phyloP scores from a whole-genome alignment of 345 rosid species.

The Draba incana region DNA sequence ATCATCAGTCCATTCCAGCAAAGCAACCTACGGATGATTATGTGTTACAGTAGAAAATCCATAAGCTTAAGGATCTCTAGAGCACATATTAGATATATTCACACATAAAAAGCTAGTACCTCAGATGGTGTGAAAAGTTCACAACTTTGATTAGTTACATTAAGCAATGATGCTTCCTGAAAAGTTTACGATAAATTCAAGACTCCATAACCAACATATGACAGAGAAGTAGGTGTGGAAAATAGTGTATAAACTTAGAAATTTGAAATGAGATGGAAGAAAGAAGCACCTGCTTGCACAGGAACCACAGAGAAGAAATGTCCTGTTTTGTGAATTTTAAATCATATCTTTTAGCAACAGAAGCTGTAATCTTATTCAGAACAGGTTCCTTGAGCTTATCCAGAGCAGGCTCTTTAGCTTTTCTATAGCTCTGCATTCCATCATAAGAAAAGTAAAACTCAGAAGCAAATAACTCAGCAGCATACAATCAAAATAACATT shows the following conservation, averaged over 20 bases:
- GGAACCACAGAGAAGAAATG: slow-evolving; percentile 84
- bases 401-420: slow-evolving; percentile 69
- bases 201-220: background rate
- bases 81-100: background rate
- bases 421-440: slow-evolving; percentile 56
- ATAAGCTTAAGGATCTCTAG: background rate
- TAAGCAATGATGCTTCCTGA: slow-evolving; percentile 93
- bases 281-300: slow-evolving; percentile 78
- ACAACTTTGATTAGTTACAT: slow-evolving; percentile 84
- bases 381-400: slow-evolving; percentile 82
- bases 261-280: slow-evolving; percentile 10
- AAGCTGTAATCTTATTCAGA: slow-evolving; percentile 67
- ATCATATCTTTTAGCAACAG: slow-evolving; percentile 60
- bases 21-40: slow-evolving; percentile 58
- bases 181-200: background rate
- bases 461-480: slow-evolving; percentile 5
- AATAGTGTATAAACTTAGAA: background rate
- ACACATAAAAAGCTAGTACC: slow-evolving; percentile 49
- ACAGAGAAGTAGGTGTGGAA: background rate
- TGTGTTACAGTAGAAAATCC: background rate
- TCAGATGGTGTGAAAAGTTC: slow-evolving; percentile 76
- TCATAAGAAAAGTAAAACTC: slow-evolving; percentile 7
- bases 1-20: slow-evolving; percentile 98
- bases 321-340: slow-evolving; percentile 76
- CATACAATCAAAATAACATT: background rate